phyloP scores from a whole-genome alignment of 345 rosid species.

The Bruguiera gymnorhiza region DNA sequence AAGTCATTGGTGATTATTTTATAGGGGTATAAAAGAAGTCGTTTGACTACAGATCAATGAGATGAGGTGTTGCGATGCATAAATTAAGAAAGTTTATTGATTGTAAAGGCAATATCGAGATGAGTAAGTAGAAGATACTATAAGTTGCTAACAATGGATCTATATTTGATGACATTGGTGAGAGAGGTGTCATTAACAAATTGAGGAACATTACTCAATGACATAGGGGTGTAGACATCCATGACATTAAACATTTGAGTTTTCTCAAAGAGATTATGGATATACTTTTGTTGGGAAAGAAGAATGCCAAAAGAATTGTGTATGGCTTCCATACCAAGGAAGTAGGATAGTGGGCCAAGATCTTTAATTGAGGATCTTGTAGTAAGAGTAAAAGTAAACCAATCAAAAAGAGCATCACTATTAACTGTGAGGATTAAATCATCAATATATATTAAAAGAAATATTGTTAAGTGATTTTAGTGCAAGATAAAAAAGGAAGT shows the following conservation, averaged over 20 bases:
- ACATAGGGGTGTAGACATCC: neutral
- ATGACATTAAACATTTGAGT: neutral
- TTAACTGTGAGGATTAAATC: no score
- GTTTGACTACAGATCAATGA: neutral
- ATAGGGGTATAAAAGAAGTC: no score
- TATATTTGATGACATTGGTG: no score
- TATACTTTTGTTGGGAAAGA: neutral
- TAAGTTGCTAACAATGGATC: neutral
- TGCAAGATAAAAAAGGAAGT: no score
- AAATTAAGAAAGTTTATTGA: neutral
- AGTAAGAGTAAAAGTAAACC: neutral
- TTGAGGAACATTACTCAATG: neutral
- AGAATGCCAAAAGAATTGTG: neutral
- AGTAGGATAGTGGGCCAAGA: neutral
- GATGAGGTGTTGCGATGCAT: neutral
- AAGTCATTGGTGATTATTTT: no score
- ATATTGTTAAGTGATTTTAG: no score
- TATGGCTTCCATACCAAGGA: neutral
- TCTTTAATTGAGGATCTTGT: neutral
- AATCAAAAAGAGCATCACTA: no score
- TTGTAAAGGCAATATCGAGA: neutral
- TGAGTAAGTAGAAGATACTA: neutral
- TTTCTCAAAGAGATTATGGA: neutral
- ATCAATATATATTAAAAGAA: no score
- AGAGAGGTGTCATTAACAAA: neutral